Percentiles rank a stretch among this genome's conserved stretches.
Evolutionary conservation across 78 protist species (phyloP).

Genomic region (Dictyostelium firmibasis): DNA sequence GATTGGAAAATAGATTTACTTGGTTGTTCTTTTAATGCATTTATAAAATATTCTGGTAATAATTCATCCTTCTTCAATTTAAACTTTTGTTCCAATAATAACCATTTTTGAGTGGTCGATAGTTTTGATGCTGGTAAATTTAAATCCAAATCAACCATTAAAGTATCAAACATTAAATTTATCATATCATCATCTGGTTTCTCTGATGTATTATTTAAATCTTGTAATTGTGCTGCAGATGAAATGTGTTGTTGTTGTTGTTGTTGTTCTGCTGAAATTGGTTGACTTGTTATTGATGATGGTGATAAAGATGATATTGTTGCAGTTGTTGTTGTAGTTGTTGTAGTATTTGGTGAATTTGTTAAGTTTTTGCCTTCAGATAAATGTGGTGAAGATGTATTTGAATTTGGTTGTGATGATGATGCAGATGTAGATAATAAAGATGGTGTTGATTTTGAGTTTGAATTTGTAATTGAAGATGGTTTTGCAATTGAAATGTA

Average conservation of each 20-base stretch:
- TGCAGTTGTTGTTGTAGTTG: neutral
- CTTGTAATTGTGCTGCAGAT: neutral
- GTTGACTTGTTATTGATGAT: neutral
- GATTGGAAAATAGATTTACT: slow-evolving; percentile 15
- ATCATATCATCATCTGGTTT: slow-evolving; percentile 57
- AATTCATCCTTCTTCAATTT: slow-evolving; percentile 35
- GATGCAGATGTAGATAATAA: neutral
- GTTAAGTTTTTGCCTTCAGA: neutral
- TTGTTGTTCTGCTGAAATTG: neutral
- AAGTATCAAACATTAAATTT: slow-evolving; percentile 44
- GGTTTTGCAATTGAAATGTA: neutral
- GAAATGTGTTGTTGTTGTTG: neutral
- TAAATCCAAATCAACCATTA: slow-evolving; percentile 45
- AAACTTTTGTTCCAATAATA: slow-evolving; percentile 42
- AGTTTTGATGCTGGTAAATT: slow-evolving; percentile 10
- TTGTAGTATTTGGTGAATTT: neutral
- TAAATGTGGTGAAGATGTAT: neutral
- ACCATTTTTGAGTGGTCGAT: slow-evolving; percentile 35
- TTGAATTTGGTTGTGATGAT: neutral
- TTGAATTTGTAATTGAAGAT: neutral
- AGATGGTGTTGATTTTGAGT: neutral
- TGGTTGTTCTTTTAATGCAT: slow-evolving; percentile 12
- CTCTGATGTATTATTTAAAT: neutral
- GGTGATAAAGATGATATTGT: neutral
- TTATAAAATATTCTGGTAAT: slow-evolving; percentile 53